Evolutionary conservation across 2,329 filamentous ascomycete species (phyloP).

Genomic region (Xylaria sp.): DNA sequence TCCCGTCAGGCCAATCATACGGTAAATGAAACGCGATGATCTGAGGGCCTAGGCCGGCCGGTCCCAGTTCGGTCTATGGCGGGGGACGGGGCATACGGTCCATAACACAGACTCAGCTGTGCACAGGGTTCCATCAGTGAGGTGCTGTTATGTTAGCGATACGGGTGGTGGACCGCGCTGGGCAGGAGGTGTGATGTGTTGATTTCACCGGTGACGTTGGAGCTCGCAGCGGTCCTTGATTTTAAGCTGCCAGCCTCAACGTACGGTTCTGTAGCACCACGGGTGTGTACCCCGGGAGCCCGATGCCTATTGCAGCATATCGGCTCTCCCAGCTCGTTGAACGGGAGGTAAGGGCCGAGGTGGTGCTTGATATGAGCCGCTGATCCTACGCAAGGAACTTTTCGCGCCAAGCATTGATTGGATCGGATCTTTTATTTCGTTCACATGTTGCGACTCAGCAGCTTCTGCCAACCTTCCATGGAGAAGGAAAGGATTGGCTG

Average conservation of each 20-base stretch:
- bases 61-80: background rate
- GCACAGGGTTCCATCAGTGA: background rate
- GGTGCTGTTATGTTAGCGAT: constrained; percentile 1
- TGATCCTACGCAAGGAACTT: background rate
- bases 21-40: background rate
- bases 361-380: constrained; percentile 6
- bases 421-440: background rate
- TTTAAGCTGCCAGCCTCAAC: background rate
- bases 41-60: constrained; percentile 12
- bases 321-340: background rate
- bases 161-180: background rate
- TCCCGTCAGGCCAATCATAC: constrained; percentile 8
- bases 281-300: background rate
- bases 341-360: constrained; percentile 9
- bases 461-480: background rate
- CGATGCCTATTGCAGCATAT: constrained; percentile 16
- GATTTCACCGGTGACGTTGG: constrained; percentile 5
- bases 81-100: constrained; percentile 3
- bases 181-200: background rate
- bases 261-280: background rate
- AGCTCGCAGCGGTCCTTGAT: constrained; percentile 4
- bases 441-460: background rate
- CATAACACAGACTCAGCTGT: constrained; percentile 3
- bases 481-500: background rate
- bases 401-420: background rate